Evolutionary conservation across 768 basidiomycete species (phyloP), one percentile per base, ranked within the genome.

Genomic region (Lentinus brumalis): DNA sequence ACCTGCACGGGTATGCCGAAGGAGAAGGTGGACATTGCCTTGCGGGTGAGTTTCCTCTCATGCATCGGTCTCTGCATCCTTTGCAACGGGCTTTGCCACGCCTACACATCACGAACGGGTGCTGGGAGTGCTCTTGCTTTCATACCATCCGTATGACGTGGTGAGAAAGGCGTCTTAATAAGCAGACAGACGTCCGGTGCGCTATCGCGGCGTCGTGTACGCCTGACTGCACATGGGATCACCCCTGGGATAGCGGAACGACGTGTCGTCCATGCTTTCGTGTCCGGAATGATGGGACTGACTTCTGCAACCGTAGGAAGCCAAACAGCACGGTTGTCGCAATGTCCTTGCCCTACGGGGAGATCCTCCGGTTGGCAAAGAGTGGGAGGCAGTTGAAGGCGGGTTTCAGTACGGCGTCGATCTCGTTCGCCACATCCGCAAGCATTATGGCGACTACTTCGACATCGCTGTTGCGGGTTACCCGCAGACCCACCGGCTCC

Each of bases 1-100:
- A 98, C 96, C 47, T 98, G 97, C 72, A 98, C 97, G 52, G 97
- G 96, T 77, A 97, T 99, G 94, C 94, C 94, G n/a, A 82, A 83
- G 70, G 89, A 92, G 73, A 98, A 98, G 72, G 90, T 99, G 21
- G 95, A 97, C 76, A 86, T 88, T 68, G 95, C 96, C 35, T 77
- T 99, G 47, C 77, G 82, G 72, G 96, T 98, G 69, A 66, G 91
- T 63, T 4, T 2, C 46, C 7, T 30, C 14, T 4, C 14, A 15
- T 40, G 26, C 16, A 51, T 18, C 78, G 12, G 26, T 59, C 14
- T 9, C 58, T 61, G 29, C 46, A 57, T 44, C 44, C 44, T 39
- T 47, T 52, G 57, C 46, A 44, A 10, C 42, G 14, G 15, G 42
- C 15, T 44, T 7, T 4, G 15, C 35, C 18, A 14, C 11, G 21